Base-by-base conservation (phyloP, 1,284 basidiomycete genomes). In the Ceratobasidium theobromae region DNA sequence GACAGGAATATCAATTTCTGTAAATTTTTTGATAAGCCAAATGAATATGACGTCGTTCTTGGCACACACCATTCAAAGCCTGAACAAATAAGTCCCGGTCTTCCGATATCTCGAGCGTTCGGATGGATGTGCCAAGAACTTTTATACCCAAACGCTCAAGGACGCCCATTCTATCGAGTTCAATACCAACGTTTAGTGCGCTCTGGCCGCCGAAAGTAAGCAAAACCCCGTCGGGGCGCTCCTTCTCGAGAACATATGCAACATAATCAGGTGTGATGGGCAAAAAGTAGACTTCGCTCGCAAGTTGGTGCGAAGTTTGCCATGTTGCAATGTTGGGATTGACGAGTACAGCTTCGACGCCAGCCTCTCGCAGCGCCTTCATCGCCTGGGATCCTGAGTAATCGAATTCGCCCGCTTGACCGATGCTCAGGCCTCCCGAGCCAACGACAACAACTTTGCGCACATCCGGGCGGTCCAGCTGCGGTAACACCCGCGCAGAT, bases 391-490 rank as follows among this genome's bases (percentile, higher is more conserved):
- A 98, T 49, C 91, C 97, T 28, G 95, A 98, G 79, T 99, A 99
- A 78, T 99, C 97, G 78, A 99, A 99, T 79, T 99, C 97, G 77
- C 97, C 97, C 3, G 97, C 97, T 78, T 99, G 97, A 48, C 97
- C 97, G 70, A 99, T 99, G 74, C 88, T 91, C 53, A 99, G 86
- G 69, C 97, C 97, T 74, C 97, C 97, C 70, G 89, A 93, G 70
- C 97, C 97, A 55, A 99, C 94, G 67, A 99, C 93, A 69, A 99
- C 84, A 54, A 99, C 97, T 76, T 96, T 97, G 76, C 91, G 88
- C 52, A 99, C 96, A 72, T 98, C 87, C 27, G 93, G 89, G 33
- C 89, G 85, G 40, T 88, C 86, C 35, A 95, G 81, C 73, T 91
- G 90, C 41, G 93, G 92, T 18, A 98, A 82, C 51, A 97, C 95